Evolutionary conservation across 768 basidiomycete species (phyloP).

Genomic region (Dictyophora rubrovolvata): DNA sequence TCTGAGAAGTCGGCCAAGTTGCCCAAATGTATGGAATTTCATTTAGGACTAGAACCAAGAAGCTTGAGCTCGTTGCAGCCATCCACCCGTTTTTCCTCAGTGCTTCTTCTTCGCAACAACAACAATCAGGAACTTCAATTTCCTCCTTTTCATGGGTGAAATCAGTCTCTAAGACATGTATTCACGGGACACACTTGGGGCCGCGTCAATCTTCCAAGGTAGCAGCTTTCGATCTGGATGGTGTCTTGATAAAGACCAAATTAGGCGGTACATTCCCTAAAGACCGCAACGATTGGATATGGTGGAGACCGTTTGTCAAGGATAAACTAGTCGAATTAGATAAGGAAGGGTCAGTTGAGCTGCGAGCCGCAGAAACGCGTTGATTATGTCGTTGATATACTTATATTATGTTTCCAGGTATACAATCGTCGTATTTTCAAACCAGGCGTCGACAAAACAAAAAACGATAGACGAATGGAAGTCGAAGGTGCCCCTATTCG

Average conservation of each 20-base stretch:
- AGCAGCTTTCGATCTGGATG: slow-evolving; percentile 81
- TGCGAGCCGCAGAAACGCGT: too few relatives aligned
- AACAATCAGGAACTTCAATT: not conserved
- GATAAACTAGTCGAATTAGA: slow-evolving; percentile 49
- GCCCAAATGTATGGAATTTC: not conserved
- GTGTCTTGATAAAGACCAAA: slow-evolving; percentile 55
- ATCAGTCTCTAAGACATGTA: slow-evolving; percentile 19
- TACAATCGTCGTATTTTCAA: slow-evolving; percentile 68
- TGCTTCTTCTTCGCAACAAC: not conserved
- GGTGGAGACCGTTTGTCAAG: slow-evolving; percentile 66
- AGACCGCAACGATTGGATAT: slow-evolving; percentile 44
- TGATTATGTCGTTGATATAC: not conserved
- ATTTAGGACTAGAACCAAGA: not conserved
- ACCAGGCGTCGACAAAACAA: slow-evolving; percentile 50
- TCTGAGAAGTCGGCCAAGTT: not conserved
- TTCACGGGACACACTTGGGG: slow-evolving; percentile 26
- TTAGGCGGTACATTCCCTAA: slow-evolving; percentile 33
- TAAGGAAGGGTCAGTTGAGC: slow-evolving; percentile 43
- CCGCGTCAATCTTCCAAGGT: slow-evolving; percentile 46
- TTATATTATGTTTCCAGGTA: slow-evolving; percentile 31
- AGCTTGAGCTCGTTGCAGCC: not conserved
- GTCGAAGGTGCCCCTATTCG: slow-evolving; percentile 62
- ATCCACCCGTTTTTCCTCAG: slow-evolving; percentile 6
- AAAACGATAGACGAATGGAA: slow-evolving; percentile 55
- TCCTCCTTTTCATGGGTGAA: not conserved